These are phyloP conservation scores for Penicillium sp. DNA, from an alignment of 2,329 filamentous ascomycete genomes.

Conservation along the genomic window DNA sequence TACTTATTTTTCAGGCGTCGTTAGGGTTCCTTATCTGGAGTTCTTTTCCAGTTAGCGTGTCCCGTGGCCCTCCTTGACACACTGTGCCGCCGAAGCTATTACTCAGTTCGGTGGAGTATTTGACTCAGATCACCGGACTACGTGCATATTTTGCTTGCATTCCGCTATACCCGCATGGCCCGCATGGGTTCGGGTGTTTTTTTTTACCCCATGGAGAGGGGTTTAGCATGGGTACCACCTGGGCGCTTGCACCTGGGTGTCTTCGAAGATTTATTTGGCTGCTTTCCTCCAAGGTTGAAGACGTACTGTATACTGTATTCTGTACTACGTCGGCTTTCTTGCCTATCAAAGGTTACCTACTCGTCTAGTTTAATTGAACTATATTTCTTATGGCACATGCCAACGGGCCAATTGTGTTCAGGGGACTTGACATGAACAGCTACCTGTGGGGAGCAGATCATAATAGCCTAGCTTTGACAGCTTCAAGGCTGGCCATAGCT, in stretches of 20 bases:
- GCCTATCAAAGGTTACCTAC: neutral
- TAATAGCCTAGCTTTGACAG: neutral
- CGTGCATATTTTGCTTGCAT: neutral
- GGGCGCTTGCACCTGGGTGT: too few species aligned
- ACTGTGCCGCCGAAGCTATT: neutral
- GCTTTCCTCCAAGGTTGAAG: too few species aligned
- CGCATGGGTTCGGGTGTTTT: too few species aligned
- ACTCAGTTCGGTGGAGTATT: neutral
- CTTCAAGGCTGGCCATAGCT: neutral
- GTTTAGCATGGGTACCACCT: too few species aligned
- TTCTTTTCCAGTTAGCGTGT: neutral
- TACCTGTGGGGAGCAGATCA: neutral
- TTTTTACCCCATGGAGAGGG: too few species aligned
- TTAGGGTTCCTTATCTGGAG: constrained; percentile 4
- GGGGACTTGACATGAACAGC: neutral
- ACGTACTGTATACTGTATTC: neutral
- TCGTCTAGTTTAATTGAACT: neutral
- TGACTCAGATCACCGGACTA: neutral
- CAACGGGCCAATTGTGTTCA: neutral
- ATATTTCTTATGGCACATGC: neutral
- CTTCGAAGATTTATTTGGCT: too few species aligned
- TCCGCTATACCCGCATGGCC: too few species aligned
- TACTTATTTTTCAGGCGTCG: neutral
- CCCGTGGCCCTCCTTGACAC: neutral
- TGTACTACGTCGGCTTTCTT: neutral